Base-by-base conservation (phyloP, 768 basidiomycete genomes). In the Lyophyllum shimeji region DNA sequence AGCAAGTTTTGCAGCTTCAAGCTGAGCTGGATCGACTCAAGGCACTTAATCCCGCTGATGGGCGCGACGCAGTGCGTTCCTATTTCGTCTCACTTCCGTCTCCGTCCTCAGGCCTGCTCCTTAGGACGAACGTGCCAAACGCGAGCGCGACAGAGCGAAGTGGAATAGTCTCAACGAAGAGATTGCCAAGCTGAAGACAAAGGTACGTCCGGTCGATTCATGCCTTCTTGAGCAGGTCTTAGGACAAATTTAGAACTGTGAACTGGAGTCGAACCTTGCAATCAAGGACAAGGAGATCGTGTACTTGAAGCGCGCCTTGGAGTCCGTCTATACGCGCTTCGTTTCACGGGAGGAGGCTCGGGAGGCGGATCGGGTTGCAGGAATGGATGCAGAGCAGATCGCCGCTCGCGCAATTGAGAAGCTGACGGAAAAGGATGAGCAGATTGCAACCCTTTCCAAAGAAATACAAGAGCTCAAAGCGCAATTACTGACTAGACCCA, bases 281-380 rank as follows among this genome's bases (percentile, higher is more conserved):
- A 70, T 74, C 52, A 89, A 86, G 64, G 83, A 88, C 59, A 93
- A 92, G 65, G 89, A 94, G 53, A 77, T 88, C 31, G 60, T 79
- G 0, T 90, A 87, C 63, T 78, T 95, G 37, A 92, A 93, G 65
- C 86, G 88, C 13, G 89, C 92, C n/a, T 75, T 97, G 34, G 91
- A 94, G 68, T 88, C 90, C 7, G 88, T 95, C 4, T 92, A 92
- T 69, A 86, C 86, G 11, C 81, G 89, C n/a, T 88, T 95, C 67
- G 76, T 80, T 5, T 75, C 81, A 5, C 71, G 81, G 43, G 81
- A 83, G 63, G 83, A 86, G 62, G 65, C 65, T 23, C 72, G 78
- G 44, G 79, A 81, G 48, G 76, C 76, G 23, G 66, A 62, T 21
- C 77, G 75, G 43, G 76, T 69, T 46, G 70, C 76, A 0, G 83